Evolutionary conservation across 2,329 filamentous ascomycete species (phyloP), one percentile per base, ranked within the genome.

Genomic region (Pseudogymnoascus sp.): DNA sequence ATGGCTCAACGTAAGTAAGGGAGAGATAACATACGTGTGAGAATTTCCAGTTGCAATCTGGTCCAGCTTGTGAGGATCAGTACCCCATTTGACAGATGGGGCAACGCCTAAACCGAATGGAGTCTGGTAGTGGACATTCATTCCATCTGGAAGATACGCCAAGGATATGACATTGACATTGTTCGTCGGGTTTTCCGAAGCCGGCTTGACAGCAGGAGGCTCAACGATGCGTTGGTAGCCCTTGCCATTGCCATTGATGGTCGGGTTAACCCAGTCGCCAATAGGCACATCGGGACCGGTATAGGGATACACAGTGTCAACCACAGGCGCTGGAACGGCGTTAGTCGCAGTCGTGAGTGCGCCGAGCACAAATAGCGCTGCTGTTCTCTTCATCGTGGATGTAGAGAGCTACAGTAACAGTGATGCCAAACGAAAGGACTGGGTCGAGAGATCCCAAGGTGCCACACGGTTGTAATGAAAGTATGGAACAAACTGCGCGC

Each of bases 111-210:
- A 69, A 6, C 79, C 79, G 64, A 81, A 82, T 0, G 79, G 78
- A 0, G 79, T 81, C 70, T 81, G 79, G 67, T 75, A 82, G 69
- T 81, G 79, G 61, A 81, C 74, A 66, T 79, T 79, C 67, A 81
- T 77, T 35, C 79, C 79, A 58, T 72, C 68, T 1, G 78, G 78
- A 2, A 80, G 63, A 63, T 80, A 81, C 1, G 79, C 73, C 61
- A 79, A 64, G 4, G 75, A 75, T 61, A 81, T 79, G 37, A 81
- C 79, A 64, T 82, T 81, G 68, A 82, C 68, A 60, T 81, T 82
- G 72, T 81, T 82, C 39, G 71, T 77, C 6, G 79, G 76, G 54
- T 77, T 75, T 8, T 64, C 63, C 6, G 67, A 70, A 25, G 70
- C 70, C 3, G 79, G 79, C 64, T 72, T 76, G 16, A 81, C 79